Evolutionary conservation across 495 filamentous ascomycete species (phyloP).

Genomic region (Aspergillus saccharolyticus): DNA sequence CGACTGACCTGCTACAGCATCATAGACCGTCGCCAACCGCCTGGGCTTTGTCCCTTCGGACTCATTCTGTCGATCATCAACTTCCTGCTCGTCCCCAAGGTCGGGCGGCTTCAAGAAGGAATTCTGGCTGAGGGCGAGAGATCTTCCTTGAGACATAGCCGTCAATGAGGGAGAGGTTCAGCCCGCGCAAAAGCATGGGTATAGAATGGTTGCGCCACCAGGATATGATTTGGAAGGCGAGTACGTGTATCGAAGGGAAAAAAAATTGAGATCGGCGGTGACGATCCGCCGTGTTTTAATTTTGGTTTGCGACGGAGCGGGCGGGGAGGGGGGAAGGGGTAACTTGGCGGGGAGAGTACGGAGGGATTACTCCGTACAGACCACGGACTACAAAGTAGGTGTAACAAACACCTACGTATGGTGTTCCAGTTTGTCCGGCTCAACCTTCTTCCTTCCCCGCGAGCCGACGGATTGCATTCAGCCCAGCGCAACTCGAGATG

Average conservation of each 20-base stretch:
- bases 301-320: not conserved
- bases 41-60: conserved; percentile 14
- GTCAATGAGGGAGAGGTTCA: not conserved
- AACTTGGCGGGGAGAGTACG: no score
- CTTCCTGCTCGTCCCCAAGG: not conserved
- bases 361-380: no score
- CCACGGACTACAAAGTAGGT: no score
- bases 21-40: conserved; percentile 59
- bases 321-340: not conserved
- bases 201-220: not conserved
- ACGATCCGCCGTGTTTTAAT: not conserved
- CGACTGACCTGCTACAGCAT: conserved; percentile 68
- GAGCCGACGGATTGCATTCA: not conserved
- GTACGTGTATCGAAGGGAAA: no score
- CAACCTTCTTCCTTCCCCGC: conserved; percentile 2
- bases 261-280: not conserved
- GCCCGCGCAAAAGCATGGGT: conserved; percentile 8
- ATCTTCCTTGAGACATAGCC: conserved; percentile 23
- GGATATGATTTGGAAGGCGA: no score
- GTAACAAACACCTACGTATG: no score
- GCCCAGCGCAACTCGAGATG: not conserved
- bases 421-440: not conserved
- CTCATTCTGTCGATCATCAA: conserved; percentile 7
- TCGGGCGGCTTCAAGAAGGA: conserved; percentile 15
- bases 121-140: conserved; percentile 21